Evolutionary conservation across 2,329 filamentous ascomycete species (phyloP), one percentile per base, ranked within the genome.

Genomic region (Furcasterigmium furcatum): DNA sequence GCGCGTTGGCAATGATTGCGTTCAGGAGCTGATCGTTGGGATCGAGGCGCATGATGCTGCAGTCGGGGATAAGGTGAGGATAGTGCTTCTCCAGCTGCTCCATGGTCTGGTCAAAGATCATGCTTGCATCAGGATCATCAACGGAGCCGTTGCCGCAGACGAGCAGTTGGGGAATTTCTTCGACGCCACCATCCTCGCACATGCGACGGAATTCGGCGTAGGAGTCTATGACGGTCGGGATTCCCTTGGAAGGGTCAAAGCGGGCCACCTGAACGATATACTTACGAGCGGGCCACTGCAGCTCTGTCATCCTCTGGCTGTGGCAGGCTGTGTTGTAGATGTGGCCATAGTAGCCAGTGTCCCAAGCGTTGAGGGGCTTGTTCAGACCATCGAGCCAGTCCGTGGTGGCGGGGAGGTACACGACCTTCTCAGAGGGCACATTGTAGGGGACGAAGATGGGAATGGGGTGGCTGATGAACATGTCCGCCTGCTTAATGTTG

Each of bases 321-420:
- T 77, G 67, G 64, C 81, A 84, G 59, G 80, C 71, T 3, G 70
- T 66, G 55, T 85, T 85, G 66, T 91, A 89, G n/a, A 84, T 72
- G 52, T 88, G 80, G 42, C 85, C 77, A 55, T 92, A 92, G 66
- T 87, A 90, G 12, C 80, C 78, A 7, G 76, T 72, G 57, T 90
- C 85, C 80, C 84, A 90, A 42, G 77, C 72, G 48, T 78, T 79
- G 62, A 92, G 74, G 20, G 72, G 66, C 64, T 94, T 94, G 71
- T 91, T 94, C 53, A 92, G 65, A 9, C 88, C 88, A 59, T 94
- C 88, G 4, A 91, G 73, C 82, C 88, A 94, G 63, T 94, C 88
- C 0, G 88, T 92, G 1, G 87, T 87, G 10, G 88, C 88, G 4
- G 88, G 88, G 60, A 92, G 72, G 60, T 91, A 91, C 2, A 80